Evolutionary conservation across 108 stramenopile species (phyloP).

Genomic region (Nitzschia sp.): DNA sequence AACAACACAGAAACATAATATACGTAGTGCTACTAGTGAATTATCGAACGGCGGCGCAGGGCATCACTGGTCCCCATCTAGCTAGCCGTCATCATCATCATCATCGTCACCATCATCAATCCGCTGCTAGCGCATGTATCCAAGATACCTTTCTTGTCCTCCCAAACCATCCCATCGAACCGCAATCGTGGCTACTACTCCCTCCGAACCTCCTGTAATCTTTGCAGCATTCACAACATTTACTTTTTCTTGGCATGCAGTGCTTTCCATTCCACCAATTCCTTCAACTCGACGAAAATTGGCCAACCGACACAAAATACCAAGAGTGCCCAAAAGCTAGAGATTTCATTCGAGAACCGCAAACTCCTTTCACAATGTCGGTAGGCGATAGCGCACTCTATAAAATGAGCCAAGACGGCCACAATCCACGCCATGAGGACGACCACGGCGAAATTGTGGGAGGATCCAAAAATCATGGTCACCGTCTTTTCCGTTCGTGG

Average conservation of each 20-base stretch:
- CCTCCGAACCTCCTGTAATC: too few species aligned
- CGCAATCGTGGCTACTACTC: too few species aligned
- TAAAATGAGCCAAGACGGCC: constrained; percentile 30
- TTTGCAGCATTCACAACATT: too few species aligned
- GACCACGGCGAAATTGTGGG: constrained; percentile 14
- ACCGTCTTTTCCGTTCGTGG: constrained; percentile 13
- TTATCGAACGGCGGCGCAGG: too few species aligned
- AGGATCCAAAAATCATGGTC: constrained; percentile 22
- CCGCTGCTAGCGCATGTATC: too few species aligned
- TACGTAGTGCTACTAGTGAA: too few species aligned
- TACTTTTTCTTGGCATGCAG: constrained; percentile 8
- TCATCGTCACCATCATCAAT: too few species aligned
- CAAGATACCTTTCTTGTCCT: too few species aligned
- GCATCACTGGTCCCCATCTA: too few species aligned
- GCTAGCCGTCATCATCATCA: too few species aligned
- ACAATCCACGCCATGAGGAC: constrained; percentile 23
- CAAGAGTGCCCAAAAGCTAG: constrained; percentile 33
- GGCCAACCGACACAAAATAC: constrained; percentile 42
- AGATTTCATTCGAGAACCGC: constrained; percentile 7
- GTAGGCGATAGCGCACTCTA: constrained; percentile 23
- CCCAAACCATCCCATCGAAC: too few species aligned
- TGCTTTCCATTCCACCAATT: constrained; percentile 5
- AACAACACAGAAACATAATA: too few species aligned
- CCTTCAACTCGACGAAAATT: constrained; percentile 27
- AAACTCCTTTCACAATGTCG: constrained; percentile 12